Conservation (phyloP, 805 yeast genomes). For the Pichia heedii region DNA sequence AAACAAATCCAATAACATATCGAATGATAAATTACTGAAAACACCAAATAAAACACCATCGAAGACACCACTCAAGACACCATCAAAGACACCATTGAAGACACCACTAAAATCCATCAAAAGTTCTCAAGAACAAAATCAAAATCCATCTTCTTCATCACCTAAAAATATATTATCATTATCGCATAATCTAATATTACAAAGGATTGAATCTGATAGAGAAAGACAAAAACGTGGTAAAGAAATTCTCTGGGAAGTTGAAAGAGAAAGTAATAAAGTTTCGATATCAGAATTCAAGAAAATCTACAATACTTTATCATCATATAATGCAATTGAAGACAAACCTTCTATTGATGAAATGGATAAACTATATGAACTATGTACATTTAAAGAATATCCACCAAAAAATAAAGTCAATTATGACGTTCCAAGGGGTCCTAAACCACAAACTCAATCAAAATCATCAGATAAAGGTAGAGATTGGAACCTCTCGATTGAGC, state of each 20-base stretch:
- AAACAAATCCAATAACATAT: not conserved
- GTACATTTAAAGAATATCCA: slow-evolving; percentile 1
- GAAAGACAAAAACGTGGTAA: slow-evolving; percentile 82
- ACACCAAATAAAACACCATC: slow-evolving; percentile 1
- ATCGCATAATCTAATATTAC: slow-evolving; percentile 44
- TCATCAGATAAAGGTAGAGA: not conserved
- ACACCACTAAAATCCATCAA: not conserved
- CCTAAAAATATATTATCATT: slow-evolving; percentile 8
- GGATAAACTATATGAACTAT: slow-evolving; percentile 13
- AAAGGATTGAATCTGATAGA: slow-evolving; percentile 86
- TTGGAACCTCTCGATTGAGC: too few relatives aligned
- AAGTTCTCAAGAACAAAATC: not conserved
- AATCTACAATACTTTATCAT: slow-evolving; percentile 16
- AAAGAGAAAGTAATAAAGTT: slow-evolving; percentile 28
- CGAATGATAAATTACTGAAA: not conserved
- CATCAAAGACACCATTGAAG: not conserved
- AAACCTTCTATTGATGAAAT: slow-evolving; percentile 19
- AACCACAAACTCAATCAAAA: not conserved
- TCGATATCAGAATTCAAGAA: slow-evolving; percentile 26
- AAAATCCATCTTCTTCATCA: not conserved
- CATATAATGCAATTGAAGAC: slow-evolving; percentile 14
- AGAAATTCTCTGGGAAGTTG: slow-evolving; percentile 70
- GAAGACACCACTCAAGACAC: not conserved
- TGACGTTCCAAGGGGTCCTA: not conserved
- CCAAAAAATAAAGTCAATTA: not conserved